Percentiles rank a stretch among this genome's conserved stretches.
These are phyloP conservation scores for Ceratobasidium sp. DNA, from an alignment of 1,284 basidiomycete species.

Conservation along the genomic window DNA sequence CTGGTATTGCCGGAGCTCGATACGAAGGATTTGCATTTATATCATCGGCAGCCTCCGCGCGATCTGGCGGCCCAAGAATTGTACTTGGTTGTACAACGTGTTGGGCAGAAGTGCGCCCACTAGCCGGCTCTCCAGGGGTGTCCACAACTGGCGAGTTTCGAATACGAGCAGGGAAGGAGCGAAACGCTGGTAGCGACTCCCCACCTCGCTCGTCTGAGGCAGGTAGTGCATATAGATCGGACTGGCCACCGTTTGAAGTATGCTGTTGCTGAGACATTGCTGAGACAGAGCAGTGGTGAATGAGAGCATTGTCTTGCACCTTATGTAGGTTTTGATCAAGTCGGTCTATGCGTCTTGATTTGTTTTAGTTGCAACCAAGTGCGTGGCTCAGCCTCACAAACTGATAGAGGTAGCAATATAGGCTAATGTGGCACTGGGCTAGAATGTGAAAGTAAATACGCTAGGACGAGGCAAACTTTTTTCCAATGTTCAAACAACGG, in stretches of 20 bases:
- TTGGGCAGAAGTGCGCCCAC: background rate
- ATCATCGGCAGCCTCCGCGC: background rate
- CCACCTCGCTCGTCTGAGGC: background rate
- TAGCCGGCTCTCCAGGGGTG: background rate
- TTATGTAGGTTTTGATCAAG: background rate
- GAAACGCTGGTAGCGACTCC: conserved; percentile 7
- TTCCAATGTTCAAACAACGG: background rate
- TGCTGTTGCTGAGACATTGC: conserved; percentile 21
- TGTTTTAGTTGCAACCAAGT: too few relatives aligned
- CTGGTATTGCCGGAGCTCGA: background rate
- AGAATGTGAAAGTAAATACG: too few relatives aligned
- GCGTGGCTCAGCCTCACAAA: too few relatives aligned
- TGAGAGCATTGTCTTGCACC: background rate
- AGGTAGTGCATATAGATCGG: background rate
- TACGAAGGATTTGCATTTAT: background rate
- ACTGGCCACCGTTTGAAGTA: background rate
- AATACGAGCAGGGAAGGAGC: conserved; percentile 12
- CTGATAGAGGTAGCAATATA: too few relatives aligned
- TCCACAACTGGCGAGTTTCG: background rate
- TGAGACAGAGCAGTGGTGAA: background rate
- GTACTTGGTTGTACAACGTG: background rate
- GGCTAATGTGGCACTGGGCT: too few relatives aligned
- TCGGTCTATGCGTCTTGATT: too few relatives aligned
- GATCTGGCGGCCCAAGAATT: background rate
- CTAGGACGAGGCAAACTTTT: too few relatives aligned